These are phyloP conservation scores for Cladophialophora exuberans DNA, from an alignment of 2,329 filamentous ascomycete genomes.

Conservation along the genomic window DNA sequence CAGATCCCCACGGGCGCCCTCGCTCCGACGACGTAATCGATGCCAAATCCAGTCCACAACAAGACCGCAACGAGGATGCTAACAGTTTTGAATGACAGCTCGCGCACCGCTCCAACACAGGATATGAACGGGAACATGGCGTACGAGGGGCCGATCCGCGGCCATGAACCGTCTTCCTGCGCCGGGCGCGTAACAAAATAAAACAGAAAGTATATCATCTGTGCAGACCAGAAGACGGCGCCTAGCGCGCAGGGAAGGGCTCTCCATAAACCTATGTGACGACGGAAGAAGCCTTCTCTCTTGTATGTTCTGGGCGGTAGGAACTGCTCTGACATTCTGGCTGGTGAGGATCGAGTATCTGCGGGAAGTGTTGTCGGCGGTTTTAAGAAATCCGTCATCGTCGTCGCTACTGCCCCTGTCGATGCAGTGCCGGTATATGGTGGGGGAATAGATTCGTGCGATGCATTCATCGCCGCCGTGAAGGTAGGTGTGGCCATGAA, in stretches of 20 bases:
- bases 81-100: constrained; percentile 5
- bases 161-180: constrained; percentile 10
- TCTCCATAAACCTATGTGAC: constrained; percentile 5
- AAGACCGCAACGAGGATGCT: constrained; percentile 8
- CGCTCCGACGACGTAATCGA: constrained; percentile 9
- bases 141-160: constrained; percentile 4
- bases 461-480: background rate
- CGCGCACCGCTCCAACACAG: constrained; percentile 5
- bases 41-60: constrained; percentile 10
- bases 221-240: constrained; percentile 6
- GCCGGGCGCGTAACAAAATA: constrained; percentile 11
- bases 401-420: background rate
- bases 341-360: background rate
- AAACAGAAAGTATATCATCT: constrained; percentile 17
- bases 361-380: background rate
- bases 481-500: no score
- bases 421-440: background rate
- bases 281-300: constrained; percentile 4
- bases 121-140: constrained; percentile 16
- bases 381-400: background rate
- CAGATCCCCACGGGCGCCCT: constrained; percentile 3
- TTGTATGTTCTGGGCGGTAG: background rate
- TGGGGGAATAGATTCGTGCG: background rate
- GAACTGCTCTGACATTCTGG: background rate
- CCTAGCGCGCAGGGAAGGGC: constrained; percentile 2